Evolutionary conservation across 192 early-diverging fungal species (phyloP), one percentile per base, ranked within the genome.

Genomic region (Gaertneriomyces semiglobifer): DNA sequence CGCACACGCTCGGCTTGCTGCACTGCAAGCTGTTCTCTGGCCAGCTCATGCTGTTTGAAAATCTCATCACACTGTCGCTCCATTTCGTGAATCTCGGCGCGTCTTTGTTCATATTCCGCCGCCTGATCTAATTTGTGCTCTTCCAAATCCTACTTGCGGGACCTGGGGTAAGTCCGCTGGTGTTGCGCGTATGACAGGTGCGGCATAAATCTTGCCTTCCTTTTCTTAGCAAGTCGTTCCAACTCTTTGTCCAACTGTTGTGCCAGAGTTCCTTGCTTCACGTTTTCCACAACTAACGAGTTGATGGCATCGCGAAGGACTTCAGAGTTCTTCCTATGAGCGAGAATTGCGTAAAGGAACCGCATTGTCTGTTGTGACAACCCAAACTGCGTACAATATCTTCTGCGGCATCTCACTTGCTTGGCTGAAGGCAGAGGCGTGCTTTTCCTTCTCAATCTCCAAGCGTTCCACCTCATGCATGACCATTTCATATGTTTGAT

Each of bases 361-460:
- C 25, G 25, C 25, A 33, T 33, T 33, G 25, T 33, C n/a, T n/a
- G 19, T 19, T 0, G 18, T 9, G 43, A 74, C n/a, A 58, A 41
- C 0, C 0, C 74, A 7, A 75, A 60, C 3, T 7, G 45, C 68
- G 52, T 77, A 84, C 84, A 84, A 65, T 50, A 86, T 86, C 63
- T 86, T 86, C 51, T 74, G 72, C 14, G 85, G 85, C 71, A 85
- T 86, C 57, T 85, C 84, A 42, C 70, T 77, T 14, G 83, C 73
- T 53, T 86, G 77, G 45, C 77, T 72, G 7, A 80, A 72, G 7
- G 74, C 72, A 33, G 75, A 70, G 11, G 79, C 75, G 53, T 84
- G 83, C 47, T 78, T 79, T 60, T 86, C 85, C 18, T 74, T 68
- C 59, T 86, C 85, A 19, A 74, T 72, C 38, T 84, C 81, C n/a